Evolutionary conservation across 176 grass and related monocot species (phyloP).

Genomic region (Cenchrus purpureus): DNA sequence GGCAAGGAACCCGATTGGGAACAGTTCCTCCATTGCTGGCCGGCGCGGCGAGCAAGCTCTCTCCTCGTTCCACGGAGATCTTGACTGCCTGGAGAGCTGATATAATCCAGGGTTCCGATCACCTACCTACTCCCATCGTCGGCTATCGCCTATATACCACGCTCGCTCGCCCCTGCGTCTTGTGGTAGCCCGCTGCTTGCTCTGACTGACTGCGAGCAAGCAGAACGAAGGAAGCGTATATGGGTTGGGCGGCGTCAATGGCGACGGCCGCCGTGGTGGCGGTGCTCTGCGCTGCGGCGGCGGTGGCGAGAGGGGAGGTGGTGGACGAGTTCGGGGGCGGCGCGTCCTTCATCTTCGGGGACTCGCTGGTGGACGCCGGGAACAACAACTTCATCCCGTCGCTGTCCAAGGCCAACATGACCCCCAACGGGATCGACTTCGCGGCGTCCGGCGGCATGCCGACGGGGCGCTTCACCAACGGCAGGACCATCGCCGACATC

Average conservation of each 20-base stretch:
- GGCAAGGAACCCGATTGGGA: background rate
- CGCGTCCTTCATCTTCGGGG: conserved; percentile 94
- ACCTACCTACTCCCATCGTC: conserved; percentile 11
- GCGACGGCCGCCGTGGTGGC: background rate
- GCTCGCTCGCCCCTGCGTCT: background rate
- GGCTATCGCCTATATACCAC: conserved; percentile 6
- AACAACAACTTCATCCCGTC: conserved; percentile 94
- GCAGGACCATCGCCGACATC: conserved; percentile 91
- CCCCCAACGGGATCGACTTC: conserved; percentile 95
- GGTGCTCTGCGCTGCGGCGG: conserved; percentile 27
- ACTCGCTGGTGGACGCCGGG: conserved; percentile 91
- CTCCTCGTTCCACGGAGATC: background rate
- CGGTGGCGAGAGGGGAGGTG: background rate
- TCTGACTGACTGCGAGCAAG: background rate
- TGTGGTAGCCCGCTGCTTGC: background rate
- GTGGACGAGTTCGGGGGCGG: conserved; percentile 32
- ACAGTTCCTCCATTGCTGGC: background rate
- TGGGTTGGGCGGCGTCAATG: background rate
- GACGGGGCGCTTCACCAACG: conserved; percentile 95
- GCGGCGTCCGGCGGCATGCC: conserved; percentile 73
- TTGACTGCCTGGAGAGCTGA: no score
- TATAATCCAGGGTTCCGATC: background rate
- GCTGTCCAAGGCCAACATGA: conserved; percentile 81
- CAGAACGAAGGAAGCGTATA: background rate
- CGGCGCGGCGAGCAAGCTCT: background rate